Percentiles rank a stretch among this genome's conserved stretches.
phyloP scores from a whole-genome alignment of 2,329 filamentous ascomycete species.

The Cladophialophora chaetospira region DNA sequence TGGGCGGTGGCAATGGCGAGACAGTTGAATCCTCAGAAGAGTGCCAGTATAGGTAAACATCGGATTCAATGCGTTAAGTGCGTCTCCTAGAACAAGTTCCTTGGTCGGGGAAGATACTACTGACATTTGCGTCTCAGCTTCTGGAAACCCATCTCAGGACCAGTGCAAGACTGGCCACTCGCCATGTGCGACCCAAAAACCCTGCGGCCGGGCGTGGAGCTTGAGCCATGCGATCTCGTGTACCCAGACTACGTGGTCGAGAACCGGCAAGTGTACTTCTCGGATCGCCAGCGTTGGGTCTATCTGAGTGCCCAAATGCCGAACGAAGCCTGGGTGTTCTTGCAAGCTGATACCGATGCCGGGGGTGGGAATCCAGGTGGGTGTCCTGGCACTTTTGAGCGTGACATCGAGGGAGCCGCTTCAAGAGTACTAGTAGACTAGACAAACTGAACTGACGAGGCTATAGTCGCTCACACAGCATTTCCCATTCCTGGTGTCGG shows the following conservation, averaged over 20 bases:
- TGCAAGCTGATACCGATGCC: neutral
- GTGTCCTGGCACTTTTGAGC: no score
- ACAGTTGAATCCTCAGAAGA: neutral
- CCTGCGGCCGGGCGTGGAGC: neutral
- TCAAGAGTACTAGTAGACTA: no score
- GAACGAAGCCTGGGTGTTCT: neutral
- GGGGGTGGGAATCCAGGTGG: no score
- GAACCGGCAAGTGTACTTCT: neutral
- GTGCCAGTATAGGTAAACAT: neutral
- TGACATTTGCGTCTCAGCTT: neutral
- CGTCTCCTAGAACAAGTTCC: neutral
- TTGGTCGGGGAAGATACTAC: neutral
- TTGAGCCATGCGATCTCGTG: neutral
- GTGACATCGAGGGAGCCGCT: no score
- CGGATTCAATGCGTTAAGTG: neutral
- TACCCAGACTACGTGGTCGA: neutral
- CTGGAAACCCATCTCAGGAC: neutral
- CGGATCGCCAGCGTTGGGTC: neutral
- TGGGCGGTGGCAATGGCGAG: neutral
- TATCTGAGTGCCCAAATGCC: neutral
- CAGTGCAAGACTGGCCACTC: neutral
- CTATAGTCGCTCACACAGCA: no score
- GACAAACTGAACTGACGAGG: no score
- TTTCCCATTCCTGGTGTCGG: no score
- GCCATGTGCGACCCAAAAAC: neutral